Base-by-base conservation (phyloP, 2,329 filamentous ascomycete genomes). In the Cordyceps cicadae region DNA sequence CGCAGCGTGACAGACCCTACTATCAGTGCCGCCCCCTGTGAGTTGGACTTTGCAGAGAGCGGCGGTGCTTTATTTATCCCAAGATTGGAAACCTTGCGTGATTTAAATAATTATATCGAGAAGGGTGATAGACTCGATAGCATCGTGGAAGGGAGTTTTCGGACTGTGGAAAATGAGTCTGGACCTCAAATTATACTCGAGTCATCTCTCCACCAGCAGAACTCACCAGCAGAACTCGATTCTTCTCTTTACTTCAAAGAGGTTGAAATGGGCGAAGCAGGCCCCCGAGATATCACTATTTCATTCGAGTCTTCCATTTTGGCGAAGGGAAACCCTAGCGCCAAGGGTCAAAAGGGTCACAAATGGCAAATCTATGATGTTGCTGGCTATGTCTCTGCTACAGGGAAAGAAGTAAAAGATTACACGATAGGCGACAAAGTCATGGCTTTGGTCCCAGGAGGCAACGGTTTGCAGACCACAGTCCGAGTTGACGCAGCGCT, bases 61-160 rank as follows among this genome's bases (percentile, higher is more conserved):
- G 62, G 67, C 1, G 72, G 73, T 3, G 67, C 66, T 29, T 59
- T 81, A 3, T 76, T 70, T 61, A 72, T 81, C 4, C 79, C 81
- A 6, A 75, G 81, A 4, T 69, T 83, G 2, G 66, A 70, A 49
- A 74, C 76, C 0, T 62, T 81, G 1, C 41, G 62, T 2, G 39
- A 63, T 0, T 65, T 83, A 32, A 83, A 82, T 63, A 66, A 66
- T 5, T 62, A 78, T n/a, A 74, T 83, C 2, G 79, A 81, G 63
- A 66, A 69, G 41, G 64, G 66, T 1, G 48, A 57, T 15, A 53
- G 53, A 5, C 54, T 60, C 1, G 54, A 63, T 1, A 54, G 59
- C 12, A n/a, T 64, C 7, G 45, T 57, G 4, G 51, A 65, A 32
- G 62, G 61, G 4, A 45, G 60, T 0, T 74, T 75, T 39, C 54